A percentile compares a stretch with the other conserved stretches of the same genome.
phyloP scores from a whole-genome alignment of 75 land plant genomes.

The Pinus taeda region DNA sequence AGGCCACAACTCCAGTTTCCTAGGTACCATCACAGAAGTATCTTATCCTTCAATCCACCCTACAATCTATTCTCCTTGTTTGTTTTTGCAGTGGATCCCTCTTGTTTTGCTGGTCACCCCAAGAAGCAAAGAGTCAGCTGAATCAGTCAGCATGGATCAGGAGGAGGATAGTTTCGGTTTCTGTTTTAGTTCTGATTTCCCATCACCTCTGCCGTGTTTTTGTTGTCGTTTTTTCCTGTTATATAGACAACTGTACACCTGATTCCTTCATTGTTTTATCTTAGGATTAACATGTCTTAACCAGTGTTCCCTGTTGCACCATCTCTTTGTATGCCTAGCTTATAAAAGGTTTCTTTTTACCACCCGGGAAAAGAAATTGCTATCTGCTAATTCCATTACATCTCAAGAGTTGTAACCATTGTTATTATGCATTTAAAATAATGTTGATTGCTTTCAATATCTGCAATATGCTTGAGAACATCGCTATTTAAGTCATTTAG shows the following conservation, averaged over 20 bases:
- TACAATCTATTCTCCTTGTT: background rate
- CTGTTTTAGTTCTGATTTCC: background rate
- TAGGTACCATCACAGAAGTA: too few species aligned
- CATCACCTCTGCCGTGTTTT: background rate
- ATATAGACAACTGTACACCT: too few species aligned
- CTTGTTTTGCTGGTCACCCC: background rate
- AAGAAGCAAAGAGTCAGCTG: background rate
- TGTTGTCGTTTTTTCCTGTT: background rate
- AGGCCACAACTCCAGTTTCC: background rate
- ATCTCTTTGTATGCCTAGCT: background rate
- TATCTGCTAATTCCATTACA: background rate
- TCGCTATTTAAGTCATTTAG: too few species aligned
- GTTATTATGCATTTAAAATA: too few species aligned
- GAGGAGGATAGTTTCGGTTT: background rate
- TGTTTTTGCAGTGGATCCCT: background rate
- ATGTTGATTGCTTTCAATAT: too few species aligned
- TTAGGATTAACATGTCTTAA: background rate
- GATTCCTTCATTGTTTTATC: too few species aligned
- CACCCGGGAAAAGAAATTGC: background rate
- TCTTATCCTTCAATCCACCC: background rate
- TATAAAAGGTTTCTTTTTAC: background rate
- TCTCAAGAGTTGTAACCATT: background rate
- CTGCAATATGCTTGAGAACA: too few species aligned
- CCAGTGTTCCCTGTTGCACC: background rate
- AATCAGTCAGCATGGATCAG: background rate